Conservation (phyloP, 495 filamentous ascomycete species). For the Hypoxylon fuscum region DNA sequence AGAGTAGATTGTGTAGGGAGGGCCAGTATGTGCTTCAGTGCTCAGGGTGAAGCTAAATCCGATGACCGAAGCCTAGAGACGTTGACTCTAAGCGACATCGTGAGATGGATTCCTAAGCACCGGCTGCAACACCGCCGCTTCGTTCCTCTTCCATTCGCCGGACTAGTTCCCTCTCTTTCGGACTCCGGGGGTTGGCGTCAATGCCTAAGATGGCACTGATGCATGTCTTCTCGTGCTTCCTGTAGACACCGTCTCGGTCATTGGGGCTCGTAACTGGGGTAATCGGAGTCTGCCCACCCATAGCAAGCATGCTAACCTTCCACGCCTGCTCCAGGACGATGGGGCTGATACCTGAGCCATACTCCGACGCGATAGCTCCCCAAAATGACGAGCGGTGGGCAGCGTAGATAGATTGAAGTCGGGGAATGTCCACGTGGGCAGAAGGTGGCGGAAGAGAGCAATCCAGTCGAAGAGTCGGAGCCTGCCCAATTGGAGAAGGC, state of each 20-base stretch:
- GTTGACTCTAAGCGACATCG: too few relatives aligned
- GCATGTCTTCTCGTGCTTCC: constrained; percentile 58
- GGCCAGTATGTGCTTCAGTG: not conserved
- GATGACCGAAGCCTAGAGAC: too few relatives aligned
- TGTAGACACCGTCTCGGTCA: constrained; percentile 48
- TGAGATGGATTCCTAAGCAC: constrained; percentile 6
- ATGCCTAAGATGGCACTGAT: constrained; percentile 64
- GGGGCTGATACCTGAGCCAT: constrained; percentile 70
- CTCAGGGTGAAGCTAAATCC: too few relatives aligned
- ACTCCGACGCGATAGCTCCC: constrained; percentile 73
- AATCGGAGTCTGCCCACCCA: constrained; percentile 51
- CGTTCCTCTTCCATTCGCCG: constrained; percentile 59
- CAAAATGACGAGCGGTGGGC: constrained; percentile 76
- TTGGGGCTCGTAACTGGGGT: constrained; percentile 58
- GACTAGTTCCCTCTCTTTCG: constrained; percentile 62
- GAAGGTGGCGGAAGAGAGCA: constrained; percentile 54
- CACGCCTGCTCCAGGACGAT: constrained; percentile 74
- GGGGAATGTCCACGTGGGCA: constrained; percentile 68
- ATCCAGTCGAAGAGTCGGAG: constrained; percentile 58
- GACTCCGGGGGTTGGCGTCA: constrained; percentile 61
- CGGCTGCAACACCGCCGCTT: constrained; percentile 24
- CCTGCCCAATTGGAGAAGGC: constrained; percentile 26
- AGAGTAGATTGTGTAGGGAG: not conserved
- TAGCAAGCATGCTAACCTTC: constrained; percentile 56
- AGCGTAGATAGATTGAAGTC: constrained; percentile 74